Evolutionary conservation across 306 rosid genomes (phyloP).

Genomic region (Sicyos baderoa): DNA sequence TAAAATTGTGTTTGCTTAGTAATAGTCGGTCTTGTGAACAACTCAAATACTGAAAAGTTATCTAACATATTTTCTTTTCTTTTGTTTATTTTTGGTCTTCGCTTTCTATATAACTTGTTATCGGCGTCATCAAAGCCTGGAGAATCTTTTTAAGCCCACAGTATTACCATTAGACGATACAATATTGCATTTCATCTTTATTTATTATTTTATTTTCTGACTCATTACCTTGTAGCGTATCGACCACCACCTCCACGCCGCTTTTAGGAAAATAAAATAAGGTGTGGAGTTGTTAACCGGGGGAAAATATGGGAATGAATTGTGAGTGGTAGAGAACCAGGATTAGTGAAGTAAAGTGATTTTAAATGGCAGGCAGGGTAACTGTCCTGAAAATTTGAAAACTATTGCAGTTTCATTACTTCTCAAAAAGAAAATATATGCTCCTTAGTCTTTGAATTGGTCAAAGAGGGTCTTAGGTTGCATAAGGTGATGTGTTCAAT

Average conservation of each 20-base stretch:
- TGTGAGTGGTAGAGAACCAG: not conserved
- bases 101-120: too few species aligned
- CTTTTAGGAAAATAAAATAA: not conserved
- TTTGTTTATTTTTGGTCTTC: not conserved
- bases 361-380: not conserved
- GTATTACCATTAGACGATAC: not conserved
- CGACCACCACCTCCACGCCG: too few species aligned
- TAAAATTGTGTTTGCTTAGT: not conserved
- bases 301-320: not conserved
- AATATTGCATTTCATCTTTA: not conserved
- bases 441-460: too few species aligned
- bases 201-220: not conserved
- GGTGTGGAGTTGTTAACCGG: not conserved
- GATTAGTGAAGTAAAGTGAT: not conserved
- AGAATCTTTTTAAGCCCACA: not conserved
- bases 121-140: not conserved
- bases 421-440: too few species aligned
- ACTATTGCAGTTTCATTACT: not conserved
- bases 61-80: not conserved
- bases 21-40: not conserved
- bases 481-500: too few species aligned
- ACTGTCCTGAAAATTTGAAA: not conserved
- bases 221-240: not conserved
- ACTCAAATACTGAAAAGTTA: not conserved
- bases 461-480: too few species aligned